Percentiles rank a stretch among this genome's conserved stretches.
Conservation (phyloP, 1,284 basidiomycete genomes). For the Fomitopsis palustris region DNA sequence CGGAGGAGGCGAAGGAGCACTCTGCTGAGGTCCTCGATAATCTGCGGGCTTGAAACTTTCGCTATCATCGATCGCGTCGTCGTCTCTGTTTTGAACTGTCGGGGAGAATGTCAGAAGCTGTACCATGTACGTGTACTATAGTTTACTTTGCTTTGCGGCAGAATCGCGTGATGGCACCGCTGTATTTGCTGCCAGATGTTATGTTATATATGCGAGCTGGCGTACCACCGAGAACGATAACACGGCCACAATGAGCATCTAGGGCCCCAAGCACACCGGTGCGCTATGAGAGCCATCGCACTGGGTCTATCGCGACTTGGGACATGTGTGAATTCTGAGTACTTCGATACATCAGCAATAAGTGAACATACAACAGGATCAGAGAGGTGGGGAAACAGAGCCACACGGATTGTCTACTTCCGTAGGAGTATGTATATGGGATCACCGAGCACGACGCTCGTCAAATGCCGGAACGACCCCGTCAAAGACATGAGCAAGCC, state of each 20-base stretch:
- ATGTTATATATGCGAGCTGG: background rate
- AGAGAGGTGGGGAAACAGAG: constrained; percentile 7
- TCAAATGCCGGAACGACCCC: constrained; percentile 91
- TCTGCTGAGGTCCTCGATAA: constrained; percentile 27
- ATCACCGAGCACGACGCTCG: constrained; percentile 89
- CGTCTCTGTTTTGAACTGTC: background rate
- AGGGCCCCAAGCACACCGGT: no score
- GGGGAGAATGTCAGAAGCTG: constrained; percentile 3
- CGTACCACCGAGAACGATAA: no score
- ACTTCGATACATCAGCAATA: background rate
- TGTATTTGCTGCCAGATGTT: background rate
- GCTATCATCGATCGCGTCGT: background rate
- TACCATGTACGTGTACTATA: constrained; percentile 5
- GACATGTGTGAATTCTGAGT: no score
- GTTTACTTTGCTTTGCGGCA: background rate
- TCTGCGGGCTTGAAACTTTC: background rate
- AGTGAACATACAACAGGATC: background rate
- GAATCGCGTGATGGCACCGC: background rate
- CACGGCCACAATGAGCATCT: no score
- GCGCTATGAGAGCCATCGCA: no score
- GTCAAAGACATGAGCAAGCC: constrained; percentile 95
- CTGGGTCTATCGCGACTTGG: no score
- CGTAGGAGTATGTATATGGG: constrained; percentile 90
- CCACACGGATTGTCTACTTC: constrained; percentile 42
- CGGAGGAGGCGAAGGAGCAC: constrained; percentile 42